A percentile compares a stretch with the other conserved stretches of the same genome.
These are phyloP conservation scores for Mangifera indica DNA, from an alignment of 345 rosid species.

Conservation along the genomic window DNA sequence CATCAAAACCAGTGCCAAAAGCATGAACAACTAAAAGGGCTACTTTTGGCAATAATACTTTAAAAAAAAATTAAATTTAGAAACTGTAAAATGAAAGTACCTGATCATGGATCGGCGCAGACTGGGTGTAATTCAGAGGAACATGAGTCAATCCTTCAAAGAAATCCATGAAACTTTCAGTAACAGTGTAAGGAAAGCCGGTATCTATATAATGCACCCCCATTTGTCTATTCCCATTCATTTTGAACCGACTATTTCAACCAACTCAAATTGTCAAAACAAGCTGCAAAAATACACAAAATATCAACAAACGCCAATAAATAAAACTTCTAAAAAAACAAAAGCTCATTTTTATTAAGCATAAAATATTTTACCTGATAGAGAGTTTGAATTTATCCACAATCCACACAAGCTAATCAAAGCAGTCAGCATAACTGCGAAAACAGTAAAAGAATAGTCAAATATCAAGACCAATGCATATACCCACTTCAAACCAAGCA, in stretches of 20 bases:
- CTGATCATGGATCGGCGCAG: conserved; percentile 48
- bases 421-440: conserved; percentile 16
- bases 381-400: conserved; percentile 8
- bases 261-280: conserved; percentile 13
- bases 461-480: neutral
- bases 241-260: conserved; percentile 16
- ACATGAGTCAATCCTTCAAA: conserved; percentile 48
- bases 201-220: conserved; percentile 53
- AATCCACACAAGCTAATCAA: conserved; percentile 4
- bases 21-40: conserved; percentile 21
- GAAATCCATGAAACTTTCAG: conserved; percentile 63
- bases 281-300: conserved; percentile 30
- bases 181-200: conserved; percentile 52
- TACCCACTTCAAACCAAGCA: neutral
- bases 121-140: conserved; percentile 37
- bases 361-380: neutral
- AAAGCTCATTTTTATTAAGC: too few species aligned
- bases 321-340: neutral
- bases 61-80: neutral
- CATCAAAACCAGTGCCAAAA: conserved; percentile 16
- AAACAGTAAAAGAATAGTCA: neutral
- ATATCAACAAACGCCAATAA: neutral
- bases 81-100: conserved; percentile 26
- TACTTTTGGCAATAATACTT: neutral
- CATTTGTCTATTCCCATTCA: conserved; percentile 54